Evolutionary conservation across 805 yeast genomes (phyloP), one percentile per base, ranked within the genome.

Genomic region (Metschnikowia arizonensis): DNA sequence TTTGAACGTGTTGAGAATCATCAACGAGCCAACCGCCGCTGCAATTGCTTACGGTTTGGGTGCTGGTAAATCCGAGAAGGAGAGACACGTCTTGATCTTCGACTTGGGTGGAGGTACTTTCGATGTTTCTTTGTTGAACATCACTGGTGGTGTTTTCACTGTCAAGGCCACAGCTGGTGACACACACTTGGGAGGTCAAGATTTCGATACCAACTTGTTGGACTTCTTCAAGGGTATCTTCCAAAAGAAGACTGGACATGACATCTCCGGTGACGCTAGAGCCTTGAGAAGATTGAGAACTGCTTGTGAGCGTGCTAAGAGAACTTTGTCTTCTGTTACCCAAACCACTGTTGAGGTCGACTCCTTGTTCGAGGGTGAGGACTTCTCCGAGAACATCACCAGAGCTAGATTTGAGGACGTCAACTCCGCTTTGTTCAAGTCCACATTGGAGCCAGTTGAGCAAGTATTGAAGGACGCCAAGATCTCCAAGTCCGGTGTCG

Each of bases 41-140:
- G 76, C 72, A 57, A 71, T 74, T 57, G 58, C 58, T 33, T 54
- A 54, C 58, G 58, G 58, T 51, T 53, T 54, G 55, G 58, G 58
- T 53, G 58, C 58, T 35, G 58, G 58, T 50, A 54, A 54, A 54
- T 49, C 55, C 71, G 72, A 63, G 62, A 71, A 71, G 65, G 76
- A 69, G 63, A 70, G 73, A 67, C 83, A 85, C 72, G 91, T 88
- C 52, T 78, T 88, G 65, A 88, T 88, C 63, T 88, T 88, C 78
- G 97, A 88, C 74, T 78, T 88, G 65, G 97, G 97, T 81, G 97
- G 97, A 74, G 97, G 97, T 79, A 88, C 97, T 64, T 88, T 88
- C 74, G 97, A 88, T 88, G 97, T 89, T 54, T 89, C 96, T 42
- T 77, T 88, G 59, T 78, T 88, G 63, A 82, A 87, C 68, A 88